A percentile compares a stretch with the other conserved stretches of the same genome.
Conservation (phyloP, 345 rosid genomes). For the Stellera chamaejasme region DNA sequence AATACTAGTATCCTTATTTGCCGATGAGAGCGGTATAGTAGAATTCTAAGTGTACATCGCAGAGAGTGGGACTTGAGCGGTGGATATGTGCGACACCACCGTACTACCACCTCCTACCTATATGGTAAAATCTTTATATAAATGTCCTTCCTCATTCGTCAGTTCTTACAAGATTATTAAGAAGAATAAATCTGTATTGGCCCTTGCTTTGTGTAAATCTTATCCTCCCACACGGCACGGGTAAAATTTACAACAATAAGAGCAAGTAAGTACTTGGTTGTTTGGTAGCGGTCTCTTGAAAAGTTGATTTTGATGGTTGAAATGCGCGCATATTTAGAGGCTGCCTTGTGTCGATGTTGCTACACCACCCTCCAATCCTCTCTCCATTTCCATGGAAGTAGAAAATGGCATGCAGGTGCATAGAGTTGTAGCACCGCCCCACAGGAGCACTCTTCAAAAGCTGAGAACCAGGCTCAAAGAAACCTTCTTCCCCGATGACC, state of each 20-base stretch:
- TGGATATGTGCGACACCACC: too few relatives aligned
- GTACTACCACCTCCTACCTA: too few relatives aligned
- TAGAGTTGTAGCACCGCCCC: constrained; percentile 73
- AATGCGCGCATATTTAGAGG: not conserved
- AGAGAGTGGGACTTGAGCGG: too few relatives aligned
- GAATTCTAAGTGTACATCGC: too few relatives aligned
- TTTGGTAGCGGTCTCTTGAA: constrained; percentile 20
- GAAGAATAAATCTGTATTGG: too few relatives aligned
- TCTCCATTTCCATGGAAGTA: constrained; percentile 19
- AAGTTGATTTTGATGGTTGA: constrained; percentile 13
- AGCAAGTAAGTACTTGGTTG: constrained; percentile 13
- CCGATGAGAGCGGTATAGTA: too few relatives aligned
- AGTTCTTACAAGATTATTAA: too few relatives aligned
- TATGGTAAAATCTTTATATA: too few relatives aligned
- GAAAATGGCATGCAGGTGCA: constrained; percentile 58
- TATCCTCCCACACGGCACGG: too few relatives aligned
- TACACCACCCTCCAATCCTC: constrained; percentile 2
- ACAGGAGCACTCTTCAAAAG: constrained; percentile 39
- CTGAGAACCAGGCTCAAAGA: constrained; percentile 61
- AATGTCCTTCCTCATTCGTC: too few relatives aligned
- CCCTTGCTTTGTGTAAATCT: too few relatives aligned
- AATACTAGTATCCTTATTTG: too few relatives aligned
- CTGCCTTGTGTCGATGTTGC: not conserved
- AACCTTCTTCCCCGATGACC: constrained; percentile 95
- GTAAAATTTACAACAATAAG: not conserved